A percentile compares a stretch with the other conserved stretches of the same genome.
Conservation (phyloP, 805 yeast species). For the Pichia ethanolica region DNA sequence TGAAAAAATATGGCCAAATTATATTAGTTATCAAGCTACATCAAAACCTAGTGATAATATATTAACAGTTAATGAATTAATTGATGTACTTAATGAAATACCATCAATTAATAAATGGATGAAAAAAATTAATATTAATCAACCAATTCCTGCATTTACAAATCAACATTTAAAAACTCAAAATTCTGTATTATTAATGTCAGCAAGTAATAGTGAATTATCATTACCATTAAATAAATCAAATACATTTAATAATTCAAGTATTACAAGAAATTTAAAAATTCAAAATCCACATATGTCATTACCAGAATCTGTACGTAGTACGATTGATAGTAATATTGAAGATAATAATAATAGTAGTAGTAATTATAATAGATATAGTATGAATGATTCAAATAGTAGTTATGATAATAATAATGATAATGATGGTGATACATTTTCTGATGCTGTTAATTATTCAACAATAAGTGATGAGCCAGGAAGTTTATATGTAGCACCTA, state of each 20-base stretch:
- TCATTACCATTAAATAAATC: slow-evolving; percentile 1
- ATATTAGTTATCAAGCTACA: slow-evolving; percentile 3
- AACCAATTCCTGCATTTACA: neutral
- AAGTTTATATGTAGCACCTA: too few species aligned
- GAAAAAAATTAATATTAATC: neutral
- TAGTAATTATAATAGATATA: neutral
- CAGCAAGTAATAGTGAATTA: slow-evolving; percentile 7
- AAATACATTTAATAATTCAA: neutral
- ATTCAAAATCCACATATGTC: neutral
- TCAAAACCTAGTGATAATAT: neutral
- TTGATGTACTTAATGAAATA: neutral
- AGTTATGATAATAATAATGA: neutral
- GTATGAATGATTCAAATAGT: neutral
- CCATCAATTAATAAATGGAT: neutral
- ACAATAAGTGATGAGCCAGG: too few species aligned
- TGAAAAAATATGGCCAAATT: slow-evolving; percentile 16
- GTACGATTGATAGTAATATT: neutral
- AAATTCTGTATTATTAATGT: neutral
- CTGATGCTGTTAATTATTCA: too few species aligned
- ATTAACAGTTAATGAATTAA: slow-evolving; percentile 1
- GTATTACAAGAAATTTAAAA: neutral
- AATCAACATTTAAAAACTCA: slow-evolving; percentile 1
- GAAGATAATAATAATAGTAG: neutral
- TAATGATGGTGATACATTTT: neutral
- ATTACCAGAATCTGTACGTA: neutral